phyloP scores from a whole-genome alignment of 202 grass and related monocot species.

The Schoenoplectus triqueter region DNA sequence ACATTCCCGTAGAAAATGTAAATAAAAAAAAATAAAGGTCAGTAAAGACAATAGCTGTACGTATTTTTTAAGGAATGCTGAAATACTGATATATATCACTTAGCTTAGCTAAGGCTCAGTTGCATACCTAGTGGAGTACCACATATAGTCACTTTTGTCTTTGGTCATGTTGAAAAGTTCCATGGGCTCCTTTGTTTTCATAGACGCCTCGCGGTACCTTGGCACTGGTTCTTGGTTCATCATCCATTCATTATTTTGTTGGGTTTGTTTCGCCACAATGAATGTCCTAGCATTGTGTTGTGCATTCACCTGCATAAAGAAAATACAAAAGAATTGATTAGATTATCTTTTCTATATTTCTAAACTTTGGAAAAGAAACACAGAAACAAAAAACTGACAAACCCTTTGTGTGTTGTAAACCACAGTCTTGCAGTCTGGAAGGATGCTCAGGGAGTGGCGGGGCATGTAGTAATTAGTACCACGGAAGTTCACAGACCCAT shows the following conservation, averaged over 20 bases:
- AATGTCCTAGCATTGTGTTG: constrained; percentile 85
- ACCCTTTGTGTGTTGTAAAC: constrained; percentile 88
- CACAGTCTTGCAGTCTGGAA: constrained; percentile 78
- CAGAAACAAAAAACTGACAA: constrained; percentile 9
- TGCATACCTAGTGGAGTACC: constrained; percentile 87
- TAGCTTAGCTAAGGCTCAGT: neutral
- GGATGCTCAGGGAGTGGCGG: constrained; percentile 77
- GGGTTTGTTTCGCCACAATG: constrained; percentile 38
- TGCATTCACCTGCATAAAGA: constrained; percentile 66
- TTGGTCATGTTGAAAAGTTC: constrained; percentile 88
- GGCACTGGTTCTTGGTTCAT: constrained; percentile 73
- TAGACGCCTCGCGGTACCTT: constrained; percentile 25
- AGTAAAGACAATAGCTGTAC: constrained; percentile 33
- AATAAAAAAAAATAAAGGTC: constrained; percentile 11
- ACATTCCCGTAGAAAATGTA: constrained; percentile 3
- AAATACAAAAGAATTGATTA: constrained; percentile 28
- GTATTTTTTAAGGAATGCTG: neutral
- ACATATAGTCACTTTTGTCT: constrained; percentile 81
- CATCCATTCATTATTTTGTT: constrained; percentile 62
- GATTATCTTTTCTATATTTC: constrained; percentile 27
- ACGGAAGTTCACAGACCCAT: constrained; percentile 68
- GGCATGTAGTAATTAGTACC: constrained; percentile 58
- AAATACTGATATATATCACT: constrained; percentile 21
- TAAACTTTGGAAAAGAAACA: constrained; percentile 1
- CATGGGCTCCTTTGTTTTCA: constrained; percentile 56